A percentile compares a stretch with the other conserved stretches of the same genome.
Evolutionary conservation across 306 rosid genomes (phyloP).

Genomic region (Cucurbita maxima): DNA sequence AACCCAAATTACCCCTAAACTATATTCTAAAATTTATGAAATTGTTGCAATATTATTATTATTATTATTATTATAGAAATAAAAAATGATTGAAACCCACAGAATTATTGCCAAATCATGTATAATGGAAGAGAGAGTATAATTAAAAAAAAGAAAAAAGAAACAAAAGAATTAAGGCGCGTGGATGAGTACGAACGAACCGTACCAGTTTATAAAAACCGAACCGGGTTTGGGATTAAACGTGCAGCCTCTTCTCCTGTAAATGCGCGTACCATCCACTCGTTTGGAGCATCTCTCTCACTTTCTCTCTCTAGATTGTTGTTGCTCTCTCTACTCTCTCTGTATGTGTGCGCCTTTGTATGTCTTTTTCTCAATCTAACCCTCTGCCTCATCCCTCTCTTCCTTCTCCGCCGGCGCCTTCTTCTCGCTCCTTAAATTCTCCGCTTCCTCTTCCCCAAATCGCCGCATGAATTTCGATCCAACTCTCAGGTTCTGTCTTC

Average conservation of each 20-base stretch:
- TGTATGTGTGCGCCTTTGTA: slow-evolving; percentile 1
- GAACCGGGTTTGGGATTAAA: neutral
- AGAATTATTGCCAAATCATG: neutral
- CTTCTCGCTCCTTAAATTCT: neutral
- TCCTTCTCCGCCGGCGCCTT: slow-evolving; percentile 8
- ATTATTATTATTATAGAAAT: neutral
- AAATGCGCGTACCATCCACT: slow-evolving; percentile 9
- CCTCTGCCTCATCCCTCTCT: slow-evolving; percentile 3
- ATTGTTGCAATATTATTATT: neutral
- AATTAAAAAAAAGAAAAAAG: no score
- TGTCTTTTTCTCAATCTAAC: slow-evolving; percentile 9
- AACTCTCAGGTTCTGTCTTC: neutral
- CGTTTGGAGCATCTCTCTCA: slow-evolving; percentile 10
- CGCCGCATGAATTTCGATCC: neutral
- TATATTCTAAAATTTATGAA: neutral
- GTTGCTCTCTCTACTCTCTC: slow-evolving; percentile 5
- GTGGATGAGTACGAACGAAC: neutral
- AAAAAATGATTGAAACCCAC: neutral
- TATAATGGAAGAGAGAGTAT: neutral
- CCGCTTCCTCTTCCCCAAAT: neutral
- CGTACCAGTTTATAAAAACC: neutral
- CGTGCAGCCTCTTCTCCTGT: neutral
- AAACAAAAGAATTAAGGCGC: neutral
- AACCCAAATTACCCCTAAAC: neutral
- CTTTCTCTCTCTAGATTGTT: slow-evolving; percentile 3